Conservation (phyloP, 2,329 filamentous ascomycete species). For the Periconia sp. region DNA sequence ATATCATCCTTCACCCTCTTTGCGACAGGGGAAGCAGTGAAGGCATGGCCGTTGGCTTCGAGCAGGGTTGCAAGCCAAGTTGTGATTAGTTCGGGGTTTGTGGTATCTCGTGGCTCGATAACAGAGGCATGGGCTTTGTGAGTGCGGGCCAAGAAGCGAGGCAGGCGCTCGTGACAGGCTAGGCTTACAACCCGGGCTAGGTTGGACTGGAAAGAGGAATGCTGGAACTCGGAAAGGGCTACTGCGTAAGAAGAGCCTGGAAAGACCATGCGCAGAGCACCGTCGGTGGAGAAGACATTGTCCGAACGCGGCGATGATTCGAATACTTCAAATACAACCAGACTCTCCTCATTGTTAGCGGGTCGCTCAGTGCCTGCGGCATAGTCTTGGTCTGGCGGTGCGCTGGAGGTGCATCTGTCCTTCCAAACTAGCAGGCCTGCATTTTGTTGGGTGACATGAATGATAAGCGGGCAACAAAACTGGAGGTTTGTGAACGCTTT, state of each 20-base stretch:
- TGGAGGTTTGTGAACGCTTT: neutral
- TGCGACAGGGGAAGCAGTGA: constrained; percentile 24
- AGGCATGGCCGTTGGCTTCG: constrained; percentile 52
- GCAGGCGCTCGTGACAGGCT: constrained; percentile 56
- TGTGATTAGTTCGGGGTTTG: constrained; percentile 59
- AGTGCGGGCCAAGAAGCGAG: constrained; percentile 55
- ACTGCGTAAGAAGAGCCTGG: constrained; percentile 58
- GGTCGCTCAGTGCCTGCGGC: neutral
- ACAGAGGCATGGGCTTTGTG: constrained; percentile 55
- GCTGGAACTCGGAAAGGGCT: constrained; percentile 41
- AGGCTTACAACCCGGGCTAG: constrained; percentile 59
- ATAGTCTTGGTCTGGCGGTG: neutral
- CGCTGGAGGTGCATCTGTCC: constrained; percentile 20
- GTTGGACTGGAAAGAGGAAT: constrained; percentile 49
- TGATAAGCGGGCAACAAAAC: constrained; percentile 35
- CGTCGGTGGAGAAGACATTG: constrained; percentile 54
- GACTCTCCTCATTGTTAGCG: constrained; percentile 51
- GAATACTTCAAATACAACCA: constrained; percentile 57
- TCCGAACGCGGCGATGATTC: constrained; percentile 60
- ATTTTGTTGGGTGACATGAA: constrained; percentile 54
- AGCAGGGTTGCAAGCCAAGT: constrained; percentile 64
- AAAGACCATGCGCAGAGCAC: constrained; percentile 61
- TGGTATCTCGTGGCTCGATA: constrained; percentile 61
- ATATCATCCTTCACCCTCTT: constrained; percentile 69
- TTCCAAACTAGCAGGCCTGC: constrained; percentile 49